Evolutionary conservation across 139 green algal genomes (phyloP), one percentile per base, ranked within the genome.

Genomic region (Chlamydomonas urium): DNA sequence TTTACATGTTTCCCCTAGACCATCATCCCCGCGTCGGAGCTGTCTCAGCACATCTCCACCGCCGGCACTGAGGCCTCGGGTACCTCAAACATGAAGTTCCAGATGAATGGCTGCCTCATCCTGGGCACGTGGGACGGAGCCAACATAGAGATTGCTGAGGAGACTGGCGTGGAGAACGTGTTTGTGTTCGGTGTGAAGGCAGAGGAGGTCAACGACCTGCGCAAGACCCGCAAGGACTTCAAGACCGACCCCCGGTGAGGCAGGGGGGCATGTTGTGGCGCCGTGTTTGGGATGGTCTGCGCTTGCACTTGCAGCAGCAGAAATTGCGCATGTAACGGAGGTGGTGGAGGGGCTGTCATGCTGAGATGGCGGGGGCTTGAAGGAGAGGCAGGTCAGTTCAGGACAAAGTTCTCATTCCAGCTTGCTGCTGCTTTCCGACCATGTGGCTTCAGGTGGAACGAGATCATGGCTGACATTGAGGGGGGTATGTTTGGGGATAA

Each of bases 41-140:
- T 98, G 45, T 90, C 75, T 24, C 92, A 99, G 90, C 95, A 99
- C 84, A 99, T 99, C 84, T 88, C 66, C 80, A 99, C 94, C 19
- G 94, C 94, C 2, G 74, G 70, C 59, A 66, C 45, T 61, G 60
- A 42, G 45, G 95, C 95, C 4, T 92, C 80, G 31, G 95, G 95
- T 62, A 99, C 95, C 2, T 88, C 76, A 75, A 99, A 99, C 89
- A 99, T 99, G 95, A 99, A 99, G 90, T 99, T 99, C 86, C 88
- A 88, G 72, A 97, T 99, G 90, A 99, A 99, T 79, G 95, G 95
- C 71, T 89, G 77, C 50, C 79, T 93, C 37, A 85, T 80, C 72
- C 32, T 85, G 0, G 79, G 79, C 53, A 85, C 79, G 23, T 81
- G 74, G 79, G 95, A 99, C 69, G 95, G 95, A 57, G 95, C 95